phyloP scores from a whole-genome alignment of 73 alveolate species.

The Diophrys sp. region DNA sequence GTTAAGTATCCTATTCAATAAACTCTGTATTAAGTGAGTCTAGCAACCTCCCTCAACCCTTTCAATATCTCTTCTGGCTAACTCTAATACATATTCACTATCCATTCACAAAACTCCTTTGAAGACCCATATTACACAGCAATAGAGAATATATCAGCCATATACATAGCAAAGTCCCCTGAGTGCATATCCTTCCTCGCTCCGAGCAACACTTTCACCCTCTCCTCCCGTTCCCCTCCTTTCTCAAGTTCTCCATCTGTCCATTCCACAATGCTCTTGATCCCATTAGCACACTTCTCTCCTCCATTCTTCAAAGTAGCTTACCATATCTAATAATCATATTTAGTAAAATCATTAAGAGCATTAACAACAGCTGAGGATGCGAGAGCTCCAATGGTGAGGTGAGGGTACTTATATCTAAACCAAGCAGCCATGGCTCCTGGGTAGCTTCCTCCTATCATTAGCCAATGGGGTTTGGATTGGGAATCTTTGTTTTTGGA shows the following conservation, averaged over 20 bases:
- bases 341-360: slow-evolving; percentile 22
- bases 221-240: not conserved
- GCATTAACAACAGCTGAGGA: slow-evolving; percentile 59
- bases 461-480: slow-evolving; percentile 8
- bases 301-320: slow-evolving; percentile 5
- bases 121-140: slow-evolving; percentile 53
- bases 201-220: slow-evolving; percentile 15
- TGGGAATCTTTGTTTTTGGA: slow-evolving; percentile 11
- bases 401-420: slow-evolving; percentile 44
- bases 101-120: slow-evolving; percentile 48
- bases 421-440: slow-evolving; percentile 72
- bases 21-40: not conserved
- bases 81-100: slow-evolving; percentile 19
- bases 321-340: slow-evolving; percentile 38
- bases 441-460: slow-evolving; percentile 62
- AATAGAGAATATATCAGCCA: slow-evolving; percentile 42
- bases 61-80: slow-evolving; percentile 1
- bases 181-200: slow-evolving; percentile 15
- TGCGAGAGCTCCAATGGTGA: slow-evolving; percentile 49
- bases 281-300: not conserved
- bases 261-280: not conserved
- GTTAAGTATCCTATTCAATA: not conserved
- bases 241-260: not conserved
- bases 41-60: not conserved
- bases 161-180: slow-evolving; percentile 52